Evolutionary conservation across 208 protist species (phyloP).

Genomic region (Naegleria lovaniensis): DNA sequence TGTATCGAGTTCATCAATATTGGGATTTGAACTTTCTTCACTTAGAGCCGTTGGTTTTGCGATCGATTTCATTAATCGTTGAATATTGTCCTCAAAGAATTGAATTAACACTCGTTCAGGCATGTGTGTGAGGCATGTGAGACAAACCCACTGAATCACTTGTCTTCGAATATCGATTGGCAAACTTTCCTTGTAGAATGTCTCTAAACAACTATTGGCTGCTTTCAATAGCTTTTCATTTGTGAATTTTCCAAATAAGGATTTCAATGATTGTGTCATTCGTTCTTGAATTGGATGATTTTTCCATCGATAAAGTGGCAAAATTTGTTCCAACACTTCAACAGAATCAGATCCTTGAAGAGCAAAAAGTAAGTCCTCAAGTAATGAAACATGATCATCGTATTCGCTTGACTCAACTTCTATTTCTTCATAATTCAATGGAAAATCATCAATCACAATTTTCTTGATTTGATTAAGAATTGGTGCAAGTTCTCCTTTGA

Average conservation of each 20-base stretch:
- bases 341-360: constrained; percentile 31
- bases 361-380: constrained; percentile 41
- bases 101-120: constrained; percentile 19
- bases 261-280: not conserved
- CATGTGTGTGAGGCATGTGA: constrained; percentile 44
- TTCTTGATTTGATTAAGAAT: not conserved
- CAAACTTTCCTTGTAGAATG: constrained; percentile 28
- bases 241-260: not conserved
- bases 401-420: constrained; percentile 28
- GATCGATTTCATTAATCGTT: constrained; percentile 37
- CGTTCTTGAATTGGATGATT: constrained; percentile 38
- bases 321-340: constrained; percentile 40
- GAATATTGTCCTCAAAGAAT: constrained; percentile 49
- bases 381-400: constrained; percentile 38
- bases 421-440: constrained; percentile 54
- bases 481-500: not conserved
- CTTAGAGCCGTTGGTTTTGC: constrained; percentile 24
- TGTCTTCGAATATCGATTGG: constrained; percentile 45
- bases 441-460: constrained; percentile 51
- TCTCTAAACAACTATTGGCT: constrained; percentile 25
- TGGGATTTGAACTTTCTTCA: not conserved
- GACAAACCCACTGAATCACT: constrained; percentile 46
- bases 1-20: not conserved
- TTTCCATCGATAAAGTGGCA: constrained; percentile 49
- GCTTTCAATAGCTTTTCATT: not conserved